phyloP scores from a whole-genome alignment of 192 early-diverging fungal species.

The Coemansia sp. region DNA sequence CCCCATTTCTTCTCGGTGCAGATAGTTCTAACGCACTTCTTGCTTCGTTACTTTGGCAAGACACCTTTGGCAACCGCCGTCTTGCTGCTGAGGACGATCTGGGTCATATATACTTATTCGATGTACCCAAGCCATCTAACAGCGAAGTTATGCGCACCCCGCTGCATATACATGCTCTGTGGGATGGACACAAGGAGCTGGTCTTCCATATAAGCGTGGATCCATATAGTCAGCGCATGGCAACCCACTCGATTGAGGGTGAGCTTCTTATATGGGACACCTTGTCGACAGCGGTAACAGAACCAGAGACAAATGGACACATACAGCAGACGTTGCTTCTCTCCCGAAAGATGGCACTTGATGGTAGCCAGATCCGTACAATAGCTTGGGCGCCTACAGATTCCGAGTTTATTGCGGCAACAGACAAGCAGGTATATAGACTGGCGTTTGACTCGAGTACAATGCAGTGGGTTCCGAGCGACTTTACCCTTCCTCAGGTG shows the following conservation, averaged over 20 bases:
- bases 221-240: slow-evolving; percentile 47
- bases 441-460: slow-evolving; percentile 19
- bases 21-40: background rate
- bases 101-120: slow-evolving; percentile 42
- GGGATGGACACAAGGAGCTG: slow-evolving; percentile 50
- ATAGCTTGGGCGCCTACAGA: slow-evolving; percentile 53
- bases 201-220: slow-evolving; percentile 56
- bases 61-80: background rate
- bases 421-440: slow-evolving; percentile 36
- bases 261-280: slow-evolving; percentile 53
- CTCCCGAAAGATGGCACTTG: slow-evolving; percentile 45
- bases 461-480: slow-evolving; percentile 38
- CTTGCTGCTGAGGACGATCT: slow-evolving; percentile 30
- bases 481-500: slow-evolving; percentile 24
- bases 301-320: background rate
- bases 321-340: slow-evolving; percentile 11
- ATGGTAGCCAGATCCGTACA: slow-evolving; percentile 39
- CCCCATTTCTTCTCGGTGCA: background rate
- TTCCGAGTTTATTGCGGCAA: slow-evolving; percentile 51
- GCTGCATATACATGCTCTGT: slow-evolving; percentile 24
- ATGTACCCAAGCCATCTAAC: background rate
- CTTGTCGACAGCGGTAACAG: background rate
- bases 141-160: background rate
- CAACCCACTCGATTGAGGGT: slow-evolving; percentile 46
- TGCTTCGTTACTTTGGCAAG: slow-evolving; percentile 20